Evolutionary conservation across 2,329 filamentous ascomycete genomes (phyloP).

Genomic region (Colletotrichum phormii): DNA sequence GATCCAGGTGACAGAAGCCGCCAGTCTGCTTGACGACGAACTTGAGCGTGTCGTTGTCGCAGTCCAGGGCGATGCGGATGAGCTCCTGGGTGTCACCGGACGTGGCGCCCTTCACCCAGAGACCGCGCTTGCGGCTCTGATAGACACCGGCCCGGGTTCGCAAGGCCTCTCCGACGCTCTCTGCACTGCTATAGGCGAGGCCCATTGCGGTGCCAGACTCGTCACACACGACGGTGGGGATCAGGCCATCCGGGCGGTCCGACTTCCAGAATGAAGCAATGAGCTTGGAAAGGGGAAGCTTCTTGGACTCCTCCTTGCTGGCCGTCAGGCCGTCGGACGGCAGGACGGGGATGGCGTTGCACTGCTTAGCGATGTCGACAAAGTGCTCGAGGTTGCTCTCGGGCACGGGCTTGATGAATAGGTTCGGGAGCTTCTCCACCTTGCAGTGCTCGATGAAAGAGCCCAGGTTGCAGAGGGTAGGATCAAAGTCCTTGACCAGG

Average conservation of each 20-base stretch:
- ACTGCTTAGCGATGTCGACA: constrained; percentile 60
- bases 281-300: constrained; percentile 76
- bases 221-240: constrained; percentile 92
- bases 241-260: constrained; percentile 84
- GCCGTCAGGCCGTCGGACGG: constrained; percentile 77
- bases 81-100: constrained; percentile 95
- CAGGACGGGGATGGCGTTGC: constrained; percentile 77
- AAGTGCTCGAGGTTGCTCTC: constrained; percentile 58
- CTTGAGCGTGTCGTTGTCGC: constrained; percentile 90
- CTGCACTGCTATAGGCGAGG: constrained; percentile 92
- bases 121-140: constrained; percentile 91
- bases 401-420: constrained; percentile 64
- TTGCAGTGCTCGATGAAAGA: constrained; percentile 59
- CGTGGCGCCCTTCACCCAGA: constrained; percentile 97
- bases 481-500: constrained; percentile 65
- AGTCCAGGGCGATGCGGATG: constrained; percentile 86
- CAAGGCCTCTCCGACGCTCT: constrained; percentile 89
- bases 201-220: constrained; percentile 87
- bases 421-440: constrained; percentile 56
- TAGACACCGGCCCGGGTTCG: constrained; percentile 86
- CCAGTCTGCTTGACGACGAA: constrained; percentile 93
- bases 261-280: constrained; percentile 81
- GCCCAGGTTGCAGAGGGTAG: constrained; percentile 51
- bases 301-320: constrained; percentile 69
- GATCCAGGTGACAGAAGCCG: constrained; percentile 93